Percentiles rank a stretch among this genome's conserved stretches.
These are phyloP conservation scores for Sporothrix curviconia DNA, from an alignment of 2,329 filamentous ascomycete genomes.

Conservation along the genomic window DNA sequence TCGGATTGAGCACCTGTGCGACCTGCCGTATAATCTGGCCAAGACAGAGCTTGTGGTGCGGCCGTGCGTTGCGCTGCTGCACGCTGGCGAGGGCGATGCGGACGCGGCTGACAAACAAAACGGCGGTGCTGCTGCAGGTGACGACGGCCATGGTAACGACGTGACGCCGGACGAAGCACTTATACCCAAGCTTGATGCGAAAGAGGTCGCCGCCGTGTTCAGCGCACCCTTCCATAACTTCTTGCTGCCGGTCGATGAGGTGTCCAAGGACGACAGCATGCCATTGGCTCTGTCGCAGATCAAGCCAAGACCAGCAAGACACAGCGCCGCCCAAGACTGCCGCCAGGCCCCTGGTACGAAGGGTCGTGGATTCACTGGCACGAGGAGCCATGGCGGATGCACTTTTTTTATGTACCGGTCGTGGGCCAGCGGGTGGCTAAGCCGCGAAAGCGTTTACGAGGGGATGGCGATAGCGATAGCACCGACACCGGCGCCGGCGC, in stretches of 20 bases:
- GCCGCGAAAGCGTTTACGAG: slow-evolving; percentile 33
- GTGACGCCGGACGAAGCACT: slow-evolving; percentile 59
- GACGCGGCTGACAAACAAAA: background rate
- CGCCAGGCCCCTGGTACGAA: slow-evolving; percentile 69
- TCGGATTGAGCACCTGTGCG: slow-evolving; percentile 78
- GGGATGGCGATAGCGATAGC: background rate
- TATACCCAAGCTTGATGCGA: slow-evolving; percentile 76
- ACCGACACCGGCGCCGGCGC: too few relatives aligned
- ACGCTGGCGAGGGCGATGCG: slow-evolving; percentile 30
- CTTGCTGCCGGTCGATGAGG: slow-evolving; percentile 54
- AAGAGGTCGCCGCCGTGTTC: slow-evolving; percentile 91
- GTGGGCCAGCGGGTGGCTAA: slow-evolving; percentile 62
- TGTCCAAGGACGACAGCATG: slow-evolving; percentile 24
- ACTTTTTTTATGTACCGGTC: slow-evolving; percentile 87
- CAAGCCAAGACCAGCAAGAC: background rate
- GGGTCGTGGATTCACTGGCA: slow-evolving; percentile 78
- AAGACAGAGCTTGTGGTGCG: slow-evolving; percentile 67
- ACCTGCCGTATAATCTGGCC: slow-evolving; percentile 69
- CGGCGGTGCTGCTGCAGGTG: background rate
- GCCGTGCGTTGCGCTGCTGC: slow-evolving; percentile 72
- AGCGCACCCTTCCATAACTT: slow-evolving; percentile 85
- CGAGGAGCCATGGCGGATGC: slow-evolving; percentile 71
- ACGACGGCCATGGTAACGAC: slow-evolving; percentile 20
- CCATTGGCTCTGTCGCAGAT: slow-evolving; percentile 9
- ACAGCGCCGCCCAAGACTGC: slow-evolving; percentile 25